These are phyloP conservation scores for Tuber microsphaerosporum DNA, from an alignment of 495 filamentous ascomycete genomes.

Conservation along the genomic window DNA sequence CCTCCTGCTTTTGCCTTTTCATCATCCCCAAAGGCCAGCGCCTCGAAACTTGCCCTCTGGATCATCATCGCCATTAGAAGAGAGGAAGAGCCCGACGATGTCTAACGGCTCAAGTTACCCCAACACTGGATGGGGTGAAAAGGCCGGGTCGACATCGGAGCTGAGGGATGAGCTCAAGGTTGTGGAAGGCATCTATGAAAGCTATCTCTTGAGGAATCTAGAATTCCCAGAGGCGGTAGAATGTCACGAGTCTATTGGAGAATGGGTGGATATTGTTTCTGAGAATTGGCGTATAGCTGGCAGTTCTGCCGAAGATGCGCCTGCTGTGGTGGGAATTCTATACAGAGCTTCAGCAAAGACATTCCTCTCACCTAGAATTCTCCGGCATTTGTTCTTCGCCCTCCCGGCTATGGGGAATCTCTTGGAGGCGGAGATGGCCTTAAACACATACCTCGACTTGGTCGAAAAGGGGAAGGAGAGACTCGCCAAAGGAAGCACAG, in stretches of 20 bases:
- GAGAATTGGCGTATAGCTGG: slow-evolving; percentile 76
- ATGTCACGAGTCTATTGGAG: slow-evolving; percentile 64
- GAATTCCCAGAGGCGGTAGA: slow-evolving; percentile 77
- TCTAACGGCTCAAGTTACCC: background rate
- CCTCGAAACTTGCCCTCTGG: slow-evolving; percentile 11
- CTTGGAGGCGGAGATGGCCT: slow-evolving; percentile 73
- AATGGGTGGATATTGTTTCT: slow-evolving; percentile 71
- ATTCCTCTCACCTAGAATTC: slow-evolving; percentile 81
- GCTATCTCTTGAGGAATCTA: slow-evolving; percentile 37
- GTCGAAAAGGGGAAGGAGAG: slow-evolving; percentile 71
- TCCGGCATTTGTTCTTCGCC: slow-evolving; percentile 80
- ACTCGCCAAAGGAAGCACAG: slow-evolving; percentile 65
- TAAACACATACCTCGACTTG: slow-evolving; percentile 84
- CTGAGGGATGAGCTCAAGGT: slow-evolving; percentile 25
- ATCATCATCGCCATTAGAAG: background rate
- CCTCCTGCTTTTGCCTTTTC: slow-evolving; percentile 17
- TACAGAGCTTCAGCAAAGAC: slow-evolving; percentile 85
- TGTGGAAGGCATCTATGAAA: slow-evolving; percentile 35
- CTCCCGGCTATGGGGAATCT: slow-evolving; percentile 82
- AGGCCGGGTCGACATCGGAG: slow-evolving; percentile 21
- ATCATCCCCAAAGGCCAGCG: slow-evolving; percentile 18
- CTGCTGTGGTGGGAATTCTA: slow-evolving; percentile 52
- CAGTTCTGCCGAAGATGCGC: slow-evolving; percentile 60
- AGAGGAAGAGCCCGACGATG: background rate
- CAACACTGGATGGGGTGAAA: background rate